Evolutionary conservation across 208 protist genomes (phyloP).

Genomic region (Entamoeba histolytica): DNA sequence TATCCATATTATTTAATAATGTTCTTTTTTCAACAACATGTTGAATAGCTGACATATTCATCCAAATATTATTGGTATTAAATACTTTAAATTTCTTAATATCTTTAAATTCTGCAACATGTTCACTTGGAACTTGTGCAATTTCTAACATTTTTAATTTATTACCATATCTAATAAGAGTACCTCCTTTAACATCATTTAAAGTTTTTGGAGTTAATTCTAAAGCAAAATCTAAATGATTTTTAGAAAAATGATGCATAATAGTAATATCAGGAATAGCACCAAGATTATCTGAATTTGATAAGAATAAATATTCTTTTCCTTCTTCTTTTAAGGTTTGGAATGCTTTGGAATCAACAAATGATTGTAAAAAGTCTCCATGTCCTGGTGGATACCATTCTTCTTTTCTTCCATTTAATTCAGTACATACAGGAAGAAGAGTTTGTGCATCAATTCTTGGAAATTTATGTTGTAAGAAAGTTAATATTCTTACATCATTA

Average conservation of each 20-base stretch:
- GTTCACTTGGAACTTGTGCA: conserved; percentile 48
- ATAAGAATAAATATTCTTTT: conserved; percentile 85
- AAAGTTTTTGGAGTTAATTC: conserved; percentile 58
- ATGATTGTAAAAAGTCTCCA: conserved; percentile 78
- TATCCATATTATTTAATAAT: conserved; percentile 38
- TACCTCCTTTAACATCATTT: conserved; percentile 60
- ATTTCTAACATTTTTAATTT: conserved; percentile 47
- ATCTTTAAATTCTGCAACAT: conserved; percentile 50
- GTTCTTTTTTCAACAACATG: conserved; percentile 46
- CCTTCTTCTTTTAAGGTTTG: conserved; percentile 52
- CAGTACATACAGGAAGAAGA: conserved; percentile 35
- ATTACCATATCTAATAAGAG: conserved; percentile 49
- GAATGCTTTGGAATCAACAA: conserved; percentile 52
- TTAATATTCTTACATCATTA: background rate
- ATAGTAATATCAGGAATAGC: conserved; percentile 46
- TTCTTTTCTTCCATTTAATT: conserved; percentile 7
- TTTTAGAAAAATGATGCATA: background rate
- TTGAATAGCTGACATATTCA: conserved; percentile 51
- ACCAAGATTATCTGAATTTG: conserved; percentile 95
- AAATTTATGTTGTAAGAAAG: conserved; percentile 20
- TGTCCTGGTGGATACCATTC: conserved; percentile 93
- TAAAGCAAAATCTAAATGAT: conserved; percentile 17
- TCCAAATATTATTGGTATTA: conserved; percentile 98
- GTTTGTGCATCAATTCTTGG: conserved; percentile 48
- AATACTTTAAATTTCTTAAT: conserved; percentile 85